Conservation (phyloP, 805 yeast genomes). For the Scheffersomyces ergatensis region DNA sequence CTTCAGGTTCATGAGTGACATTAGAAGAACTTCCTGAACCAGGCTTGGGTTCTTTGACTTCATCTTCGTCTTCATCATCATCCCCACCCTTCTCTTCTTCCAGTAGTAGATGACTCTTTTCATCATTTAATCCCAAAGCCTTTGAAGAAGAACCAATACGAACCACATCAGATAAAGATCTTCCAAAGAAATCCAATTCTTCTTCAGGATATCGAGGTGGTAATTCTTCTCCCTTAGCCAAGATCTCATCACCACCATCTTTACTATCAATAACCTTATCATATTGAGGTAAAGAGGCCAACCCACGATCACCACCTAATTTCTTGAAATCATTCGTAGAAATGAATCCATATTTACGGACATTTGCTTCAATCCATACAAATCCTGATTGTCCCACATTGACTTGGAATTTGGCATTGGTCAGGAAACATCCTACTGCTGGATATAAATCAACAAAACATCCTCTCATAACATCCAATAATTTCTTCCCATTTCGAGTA, state of each 20-base stretch:
- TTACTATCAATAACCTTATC: constrained; percentile 30
- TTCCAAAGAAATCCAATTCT: constrained; percentile 62
- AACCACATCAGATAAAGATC: constrained; percentile 20
- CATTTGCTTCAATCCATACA: constrained; percentile 52
- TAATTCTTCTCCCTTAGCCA: constrained; percentile 69
- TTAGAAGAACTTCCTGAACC: constrained; percentile 9
- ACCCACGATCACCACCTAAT: constrained; percentile 36
- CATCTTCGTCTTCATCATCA: constrained; percentile 4
- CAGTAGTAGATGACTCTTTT: constrained; percentile 3
- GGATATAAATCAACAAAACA: constrained; percentile 51
- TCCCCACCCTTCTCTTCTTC: constrained; percentile 10
- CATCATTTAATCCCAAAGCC: constrained; percentile 4
- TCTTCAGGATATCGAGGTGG: constrained; percentile 71
- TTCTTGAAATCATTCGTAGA: constrained; percentile 42
- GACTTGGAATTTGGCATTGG: constrained; percentile 40
- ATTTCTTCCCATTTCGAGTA: constrained; percentile 54
- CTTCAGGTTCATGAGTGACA: constrained; percentile 32
- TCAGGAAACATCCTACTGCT: constrained; percentile 50
- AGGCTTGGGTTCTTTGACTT: constrained; percentile 2
- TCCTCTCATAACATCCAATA: constrained; percentile 49
- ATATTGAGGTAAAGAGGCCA: constrained; percentile 39
- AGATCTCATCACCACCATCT: constrained; percentile 45
- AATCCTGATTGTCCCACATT: constrained; percentile 44
- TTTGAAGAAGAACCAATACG: constrained; percentile 26
- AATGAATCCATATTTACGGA: constrained; percentile 55